Base-by-base conservation (phyloP, 148 eudicot genomes). In the Amaranthus palmeri region DNA sequence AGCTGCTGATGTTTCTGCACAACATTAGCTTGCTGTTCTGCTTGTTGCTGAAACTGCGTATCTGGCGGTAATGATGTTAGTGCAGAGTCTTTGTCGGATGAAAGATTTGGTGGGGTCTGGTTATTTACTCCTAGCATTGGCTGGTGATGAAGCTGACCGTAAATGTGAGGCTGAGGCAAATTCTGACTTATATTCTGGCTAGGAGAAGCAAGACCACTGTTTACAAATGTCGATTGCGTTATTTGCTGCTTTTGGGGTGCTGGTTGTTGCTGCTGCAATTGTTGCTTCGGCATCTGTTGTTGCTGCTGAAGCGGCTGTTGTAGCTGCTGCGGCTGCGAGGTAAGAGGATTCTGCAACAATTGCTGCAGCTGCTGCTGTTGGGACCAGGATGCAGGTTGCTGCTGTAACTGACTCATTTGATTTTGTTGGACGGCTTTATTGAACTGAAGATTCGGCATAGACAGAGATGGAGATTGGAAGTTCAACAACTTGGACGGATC, bases 401-500 rank as follows among this genome's bases (percentile, higher is more conserved):
- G 96, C 67, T 81, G 87, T 55, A 85, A 65, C 72, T 84, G 97
- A 64, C 75, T 76, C 17, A 81, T 65, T 66, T 76, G 93, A 68
- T 70, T 85, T 62, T 73, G 90, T 69, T 82, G 88, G 73, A 82
- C 85, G 48, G 82, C 61, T 82, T 91, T 95, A 80, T 75, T 86
- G 56, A 83, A 83, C 71, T 86, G 97, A 62, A 84, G 77, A 76
- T 57, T 83, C 12, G 85, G 74, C 69, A 82, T 67, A 41, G 88
- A 71, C 69, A 90, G 62, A 54, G 82, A 68, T 8, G 97, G 93
- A 50, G 88, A 15, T 79, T 91, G 97, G 60, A 95, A 95, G 85
- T 83, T 95, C 70, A 91, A 73, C 66, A 95, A 71, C 78, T 92
- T 95, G 64, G 98, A 89, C 11, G 89, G 89, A 74, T 95, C 96